phyloP scores from a whole-genome alignment of 257 asterid genomes.

The Cinchona pubescens region DNA sequence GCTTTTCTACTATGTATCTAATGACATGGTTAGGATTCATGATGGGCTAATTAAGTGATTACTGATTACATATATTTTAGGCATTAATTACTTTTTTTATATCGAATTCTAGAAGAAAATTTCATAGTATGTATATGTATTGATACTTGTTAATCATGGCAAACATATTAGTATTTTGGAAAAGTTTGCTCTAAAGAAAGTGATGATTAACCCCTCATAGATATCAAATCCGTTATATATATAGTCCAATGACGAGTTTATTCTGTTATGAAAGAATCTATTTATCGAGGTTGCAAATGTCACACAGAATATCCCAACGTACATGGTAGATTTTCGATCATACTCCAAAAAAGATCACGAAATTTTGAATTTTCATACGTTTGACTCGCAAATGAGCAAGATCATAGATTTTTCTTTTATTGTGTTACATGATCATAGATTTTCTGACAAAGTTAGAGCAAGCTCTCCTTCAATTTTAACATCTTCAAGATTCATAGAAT shows the following conservation, averaged over 20 bases:
- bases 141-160: background rate
- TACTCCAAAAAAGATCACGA: background rate
- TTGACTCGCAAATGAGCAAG: background rate
- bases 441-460: background rate
- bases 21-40: conserved; percentile 10
- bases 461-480: background rate
- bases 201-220: background rate
- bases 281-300: background rate
- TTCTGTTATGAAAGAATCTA: background rate
- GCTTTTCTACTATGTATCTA: background rate
- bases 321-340: background rate
- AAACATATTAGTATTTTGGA: background rate
- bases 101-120: too few species aligned
- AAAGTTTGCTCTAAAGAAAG: background rate
- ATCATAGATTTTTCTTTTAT: background rate
- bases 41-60: too few species aligned
- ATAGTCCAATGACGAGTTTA: background rate
- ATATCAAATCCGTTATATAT: background rate
- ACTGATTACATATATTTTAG: background rate
- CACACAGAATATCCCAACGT: background rate
- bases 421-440: background rate
- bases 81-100: too few species aligned
- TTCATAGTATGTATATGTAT: too few species aligned
- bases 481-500: background rate
- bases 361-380: background rate